These are phyloP conservation scores for Colletotrichum graminicola DNA, from an alignment of 2,329 filamentous ascomycete species.

Conservation along the genomic window DNA sequence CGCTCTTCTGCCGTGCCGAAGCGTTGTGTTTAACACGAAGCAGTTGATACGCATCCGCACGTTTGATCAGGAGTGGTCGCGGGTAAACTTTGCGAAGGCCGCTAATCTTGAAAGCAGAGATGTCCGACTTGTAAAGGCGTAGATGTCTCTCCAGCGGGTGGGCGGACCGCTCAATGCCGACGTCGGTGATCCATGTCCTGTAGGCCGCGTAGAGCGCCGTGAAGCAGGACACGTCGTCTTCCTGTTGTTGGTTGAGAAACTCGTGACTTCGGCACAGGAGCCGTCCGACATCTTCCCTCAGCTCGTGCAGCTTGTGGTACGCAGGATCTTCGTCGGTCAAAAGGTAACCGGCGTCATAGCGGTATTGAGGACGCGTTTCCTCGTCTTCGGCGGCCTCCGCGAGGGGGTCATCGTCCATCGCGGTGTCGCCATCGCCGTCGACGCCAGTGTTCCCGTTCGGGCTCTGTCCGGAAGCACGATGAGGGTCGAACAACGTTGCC, in stretches of 20 bases:
- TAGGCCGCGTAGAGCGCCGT: constrained; percentile 93
- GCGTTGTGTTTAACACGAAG: constrained; percentile 96
- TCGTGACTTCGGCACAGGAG: constrained; percentile 86
- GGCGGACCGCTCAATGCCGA: constrained; percentile 94
- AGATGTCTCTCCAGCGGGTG: constrained; percentile 91
- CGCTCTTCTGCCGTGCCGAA: constrained; percentile 85
- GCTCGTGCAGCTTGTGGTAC: constrained; percentile 82
- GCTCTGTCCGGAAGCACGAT: constrained; percentile 71
- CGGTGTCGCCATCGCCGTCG: constrained; percentile 62
- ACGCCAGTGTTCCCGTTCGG: constrained; percentile 52
- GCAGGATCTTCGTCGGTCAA: constrained; percentile 69
- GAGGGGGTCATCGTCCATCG: constrained; percentile 63
- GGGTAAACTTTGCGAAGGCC: constrained; percentile 94
- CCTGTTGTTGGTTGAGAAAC: constrained; percentile 85
- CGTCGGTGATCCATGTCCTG: constrained; percentile 96
- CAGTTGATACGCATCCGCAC: constrained; percentile 94
- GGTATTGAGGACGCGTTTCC: constrained; percentile 86
- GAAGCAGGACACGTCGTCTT: constrained; percentile 97
- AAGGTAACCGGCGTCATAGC: constrained; percentile 89
- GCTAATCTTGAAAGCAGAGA: constrained; percentile 93
- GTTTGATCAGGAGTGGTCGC: constrained; percentile 88
- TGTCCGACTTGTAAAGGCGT: constrained; percentile 86
- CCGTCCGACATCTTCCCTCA: constrained; percentile 84
- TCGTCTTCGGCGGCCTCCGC: constrained; percentile 81
- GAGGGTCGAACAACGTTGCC: constrained; percentile 88